These are phyloP conservation scores for Ensete ventricosum DNA, from an alignment of 176 grass and related monocot species.

Conservation along the genomic window DNA sequence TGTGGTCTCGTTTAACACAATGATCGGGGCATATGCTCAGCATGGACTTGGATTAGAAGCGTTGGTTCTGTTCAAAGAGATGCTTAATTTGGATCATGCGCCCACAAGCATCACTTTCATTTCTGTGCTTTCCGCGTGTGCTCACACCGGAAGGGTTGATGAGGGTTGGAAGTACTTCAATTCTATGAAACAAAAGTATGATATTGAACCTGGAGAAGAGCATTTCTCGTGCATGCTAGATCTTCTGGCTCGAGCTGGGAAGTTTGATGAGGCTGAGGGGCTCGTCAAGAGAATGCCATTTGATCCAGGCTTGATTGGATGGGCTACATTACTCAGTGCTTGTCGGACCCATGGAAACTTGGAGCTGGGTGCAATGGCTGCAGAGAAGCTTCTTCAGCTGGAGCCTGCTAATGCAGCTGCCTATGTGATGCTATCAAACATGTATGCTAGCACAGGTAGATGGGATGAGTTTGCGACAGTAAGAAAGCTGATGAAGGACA, in stretches of 20 bases:
- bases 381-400: conserved; percentile 26
- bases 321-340: conserved; percentile 35
- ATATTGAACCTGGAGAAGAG: conserved; percentile 26
- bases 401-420: conserved; percentile 28
- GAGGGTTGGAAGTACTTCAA: conserved; percentile 31
- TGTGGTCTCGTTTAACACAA: conserved; percentile 37
- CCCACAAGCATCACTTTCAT: conserved; percentile 34
- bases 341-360: conserved; percentile 37
- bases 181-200: conserved; percentile 30
- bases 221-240: conserved; percentile 48
- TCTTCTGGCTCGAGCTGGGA: conserved; percentile 30
- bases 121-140: conserved; percentile 38
- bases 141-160: conserved; percentile 30
- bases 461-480: conserved; percentile 34
- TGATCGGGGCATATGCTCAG: conserved; percentile 34
- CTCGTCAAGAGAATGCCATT: conserved; percentile 32
- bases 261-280: conserved; percentile 28
- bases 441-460: conserved; percentile 34
- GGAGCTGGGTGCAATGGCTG: conserved; percentile 29
- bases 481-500: conserved; percentile 36
- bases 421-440: conserved; percentile 35
- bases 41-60: conserved; percentile 32
- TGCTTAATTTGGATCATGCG: conserved; percentile 20
- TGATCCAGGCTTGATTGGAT: conserved; percentile 28
- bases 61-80: conserved; percentile 26